phyloP scores from a whole-genome alignment of 2,329 filamentous ascomycete species.

The Oidium heveae region DNA sequence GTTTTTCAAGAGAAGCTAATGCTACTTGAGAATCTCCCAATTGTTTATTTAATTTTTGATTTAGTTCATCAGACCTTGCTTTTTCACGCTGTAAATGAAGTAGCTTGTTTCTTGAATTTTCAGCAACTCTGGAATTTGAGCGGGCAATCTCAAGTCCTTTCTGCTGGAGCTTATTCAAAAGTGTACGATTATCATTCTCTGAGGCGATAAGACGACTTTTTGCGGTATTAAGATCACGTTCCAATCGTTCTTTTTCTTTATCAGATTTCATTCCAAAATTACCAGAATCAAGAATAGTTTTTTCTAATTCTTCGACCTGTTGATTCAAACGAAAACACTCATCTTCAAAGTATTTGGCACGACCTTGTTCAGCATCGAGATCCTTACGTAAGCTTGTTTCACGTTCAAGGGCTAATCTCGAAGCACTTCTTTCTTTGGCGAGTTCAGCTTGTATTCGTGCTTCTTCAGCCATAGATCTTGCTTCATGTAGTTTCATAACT shows the following conservation, averaged over 20 bases:
- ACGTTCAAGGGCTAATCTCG: conserved; percentile 52
- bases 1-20: conserved; percentile 70
- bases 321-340: conserved; percentile 53
- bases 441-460: conserved; percentile 63
- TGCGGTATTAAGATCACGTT: conserved; percentile 72
- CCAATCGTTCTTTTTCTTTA: conserved; percentile 77
- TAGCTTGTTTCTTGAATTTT: conserved; percentile 57
- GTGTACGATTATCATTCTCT: conserved; percentile 80
- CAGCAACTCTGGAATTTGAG: conserved; percentile 62
- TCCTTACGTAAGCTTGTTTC: conserved; percentile 56
- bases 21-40: conserved; percentile 65
- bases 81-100: conserved; percentile 62
- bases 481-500: conserved; percentile 55
- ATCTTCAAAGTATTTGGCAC: conserved; percentile 52
- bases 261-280: conserved; percentile 77
- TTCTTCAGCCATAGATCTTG: conserved; percentile 67
- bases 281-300: conserved; percentile 69
- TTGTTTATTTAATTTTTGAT: conserved; percentile 55
- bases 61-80: conserved; percentile 56
- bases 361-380: conserved; percentile 51
- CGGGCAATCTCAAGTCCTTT: conserved; percentile 91
- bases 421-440: conserved; percentile 55
- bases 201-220: conserved; percentile 76
- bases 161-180: conserved; percentile 94
- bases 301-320: conserved; percentile 66